Base-by-base conservation (phyloP, 2,329 filamentous ascomycete genomes). In the Apiospora marii region DNA sequence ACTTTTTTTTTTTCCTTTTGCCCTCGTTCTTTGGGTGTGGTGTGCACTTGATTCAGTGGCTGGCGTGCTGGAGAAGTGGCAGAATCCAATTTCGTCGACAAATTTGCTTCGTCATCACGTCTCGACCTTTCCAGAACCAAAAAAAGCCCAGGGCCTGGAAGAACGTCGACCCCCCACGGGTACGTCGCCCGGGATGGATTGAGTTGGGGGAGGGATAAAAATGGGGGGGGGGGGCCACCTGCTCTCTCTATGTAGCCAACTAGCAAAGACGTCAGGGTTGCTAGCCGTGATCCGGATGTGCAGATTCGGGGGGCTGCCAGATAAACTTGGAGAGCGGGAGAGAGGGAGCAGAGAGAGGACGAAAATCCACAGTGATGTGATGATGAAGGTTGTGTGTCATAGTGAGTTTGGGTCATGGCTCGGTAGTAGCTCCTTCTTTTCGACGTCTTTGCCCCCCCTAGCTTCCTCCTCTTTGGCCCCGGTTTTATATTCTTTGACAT, bases 401-500 rank as follows among this genome's bases (percentile, higher is more conserved):
- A 61, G 53, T n/a, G 53, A 64, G 58, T 34, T n/a, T 37, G 30
- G 58, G 58, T 64, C 58, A 41, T 41, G 58, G 27, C 27, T 34
- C 53, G 30, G 53, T 58, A 64, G 58, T 41, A 41, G 34, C 34
- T 41, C 8, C 34, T 41, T 41, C 2, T 41, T 64, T 58, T 37
- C 7, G 10, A 61, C 30, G 53, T 19, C 16, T 27, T 58, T 30
- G 3, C 19, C 7, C 6, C 2, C 27, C 34, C 16, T 37, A 12
- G 19, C 53, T 37, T 16, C 12, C 27, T 64, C 34, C 53, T 41
- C 10, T 41, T 13, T 13, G 34, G 58, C 58, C 58, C 58, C 58
- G n/a, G 34, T 61, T 61, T 61, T 61, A 37, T 61, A 61, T 61
- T 61, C 30, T 13, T 19, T 64, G 58, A 64, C 58, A 64, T 64